Evolutionary conservation across 768 basidiomycete species (phyloP).

Genomic region (Kwoniella newhampshirensis): DNA sequence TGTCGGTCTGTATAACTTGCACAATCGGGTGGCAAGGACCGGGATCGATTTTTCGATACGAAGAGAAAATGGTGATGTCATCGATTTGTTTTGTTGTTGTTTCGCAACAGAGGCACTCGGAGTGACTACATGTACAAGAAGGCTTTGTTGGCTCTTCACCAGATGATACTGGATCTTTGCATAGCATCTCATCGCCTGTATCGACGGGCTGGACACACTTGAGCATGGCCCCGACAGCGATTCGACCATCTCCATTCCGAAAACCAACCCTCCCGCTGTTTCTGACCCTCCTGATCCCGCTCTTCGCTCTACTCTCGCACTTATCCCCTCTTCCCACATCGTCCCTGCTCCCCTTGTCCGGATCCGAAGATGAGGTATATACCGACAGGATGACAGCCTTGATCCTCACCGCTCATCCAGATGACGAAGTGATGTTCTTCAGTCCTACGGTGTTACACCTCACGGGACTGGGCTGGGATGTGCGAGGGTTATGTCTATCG

Average conservation of each 20-base stretch:
- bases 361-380: neutral
- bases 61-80: too few relatives aligned
- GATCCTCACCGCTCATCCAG: constrained; percentile 88
- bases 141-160: too few relatives aligned
- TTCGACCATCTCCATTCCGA: neutral
- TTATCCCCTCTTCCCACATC: neutral
- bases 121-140: too few relatives aligned
- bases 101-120: too few relatives aligned
- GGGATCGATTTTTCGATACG: too few relatives aligned
- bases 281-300: constrained; percentile 5
- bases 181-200: too few relatives aligned
- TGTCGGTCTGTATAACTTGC: too few relatives aligned
- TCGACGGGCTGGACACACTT: neutral
- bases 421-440: constrained; percentile 94
- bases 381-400: constrained; percentile 18
- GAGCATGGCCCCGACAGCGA: constrained; percentile 8
- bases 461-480: constrained; percentile 47
- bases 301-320: neutral
- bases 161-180: too few relatives aligned
- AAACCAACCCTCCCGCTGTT: constrained; percentile 1
- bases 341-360: neutral
- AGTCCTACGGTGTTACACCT: constrained; percentile 74
- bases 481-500: constrained; percentile 73
- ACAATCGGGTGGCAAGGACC: too few relatives aligned
- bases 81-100: too few relatives aligned